phyloP scores from a whole-genome alignment of 495 filamentous ascomycete species.

The Trypethelium eluteriae region DNA sequence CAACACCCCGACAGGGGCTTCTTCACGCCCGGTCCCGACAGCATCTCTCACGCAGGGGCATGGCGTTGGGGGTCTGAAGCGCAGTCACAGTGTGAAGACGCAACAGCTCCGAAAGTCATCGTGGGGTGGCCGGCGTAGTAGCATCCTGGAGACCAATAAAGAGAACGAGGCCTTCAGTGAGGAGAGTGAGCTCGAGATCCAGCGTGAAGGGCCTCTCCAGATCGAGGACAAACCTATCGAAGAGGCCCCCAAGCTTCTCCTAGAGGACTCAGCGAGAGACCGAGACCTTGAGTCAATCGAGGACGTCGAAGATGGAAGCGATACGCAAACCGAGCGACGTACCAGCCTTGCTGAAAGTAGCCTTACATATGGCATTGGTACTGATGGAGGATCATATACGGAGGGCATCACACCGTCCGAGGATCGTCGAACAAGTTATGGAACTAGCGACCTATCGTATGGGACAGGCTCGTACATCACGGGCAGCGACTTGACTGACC shows the following conservation, averaged over 20 bases:
- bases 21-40: conserved; percentile 25
- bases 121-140: conserved; percentile 53
- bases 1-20: conserved; percentile 55
- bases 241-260: not conserved
- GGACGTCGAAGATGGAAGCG: conserved; percentile 36
- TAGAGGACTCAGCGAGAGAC: not conserved
- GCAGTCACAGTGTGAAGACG: conserved; percentile 66
- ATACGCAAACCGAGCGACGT: conserved; percentile 47
- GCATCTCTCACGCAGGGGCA: conserved; percentile 25
- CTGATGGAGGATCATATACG: conserved; percentile 23
- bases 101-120: conserved; percentile 58
- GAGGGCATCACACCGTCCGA: conserved; percentile 37
- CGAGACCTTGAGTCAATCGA: conserved; percentile 37
- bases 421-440: conserved; percentile 50
- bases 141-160: conserved; percentile 44
- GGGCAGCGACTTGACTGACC: conserved; percentile 38
- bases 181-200: conserved; percentile 30
- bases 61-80: conserved; percentile 48
- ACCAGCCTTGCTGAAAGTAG: conserved; percentile 22
- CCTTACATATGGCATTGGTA: conserved; percentile 25
- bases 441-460: conserved; percentile 42
- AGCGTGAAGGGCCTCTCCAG: conserved; percentile 7
- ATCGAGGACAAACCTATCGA: conserved; percentile 2
- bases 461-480: conserved; percentile 45
- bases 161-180: conserved; percentile 51